Conservation (phyloP, 176 grass and related monocot species). For the Juncus effusus region DNA sequence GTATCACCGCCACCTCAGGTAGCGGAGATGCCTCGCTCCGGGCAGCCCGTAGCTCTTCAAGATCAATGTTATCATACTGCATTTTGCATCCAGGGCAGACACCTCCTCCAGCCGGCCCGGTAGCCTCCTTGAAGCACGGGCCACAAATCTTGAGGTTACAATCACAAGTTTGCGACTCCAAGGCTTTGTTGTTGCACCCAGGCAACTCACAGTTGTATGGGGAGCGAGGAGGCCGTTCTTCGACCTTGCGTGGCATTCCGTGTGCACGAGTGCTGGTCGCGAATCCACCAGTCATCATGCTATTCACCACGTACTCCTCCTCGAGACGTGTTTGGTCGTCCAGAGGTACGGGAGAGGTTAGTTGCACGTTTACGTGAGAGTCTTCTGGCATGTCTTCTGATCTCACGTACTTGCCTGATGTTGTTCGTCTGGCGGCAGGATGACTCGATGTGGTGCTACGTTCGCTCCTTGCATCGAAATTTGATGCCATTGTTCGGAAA, state of each 20-base stretch:
- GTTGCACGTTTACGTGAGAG: neutral
- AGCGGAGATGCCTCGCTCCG: neutral
- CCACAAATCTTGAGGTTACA: constrained; percentile 2
- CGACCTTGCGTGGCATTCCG: neutral
- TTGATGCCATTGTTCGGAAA: neutral
- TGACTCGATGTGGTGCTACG: neutral
- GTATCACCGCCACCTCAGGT: neutral
- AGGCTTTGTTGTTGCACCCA: constrained; percentile 8
- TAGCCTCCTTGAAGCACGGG: constrained; percentile 5
- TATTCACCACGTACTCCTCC: neutral
- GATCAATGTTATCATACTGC: neutral
- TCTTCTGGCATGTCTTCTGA: neutral
- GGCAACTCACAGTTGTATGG: neutral
- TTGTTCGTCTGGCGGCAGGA: neutral
- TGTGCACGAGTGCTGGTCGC: neutral
- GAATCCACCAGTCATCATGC: neutral
- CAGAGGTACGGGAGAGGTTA: neutral
- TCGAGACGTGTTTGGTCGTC: constrained; percentile 9
- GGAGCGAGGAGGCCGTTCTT: neutral
- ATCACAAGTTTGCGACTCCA: neutral
- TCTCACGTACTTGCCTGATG: neutral
- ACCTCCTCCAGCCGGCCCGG: neutral
- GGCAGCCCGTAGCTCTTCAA: neutral
- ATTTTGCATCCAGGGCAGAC: neutral
- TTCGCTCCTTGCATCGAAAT: constrained; percentile 21